Conservation (phyloP, 2,329 filamentous ascomycete species). For the Fusarium heterosporum region DNA sequence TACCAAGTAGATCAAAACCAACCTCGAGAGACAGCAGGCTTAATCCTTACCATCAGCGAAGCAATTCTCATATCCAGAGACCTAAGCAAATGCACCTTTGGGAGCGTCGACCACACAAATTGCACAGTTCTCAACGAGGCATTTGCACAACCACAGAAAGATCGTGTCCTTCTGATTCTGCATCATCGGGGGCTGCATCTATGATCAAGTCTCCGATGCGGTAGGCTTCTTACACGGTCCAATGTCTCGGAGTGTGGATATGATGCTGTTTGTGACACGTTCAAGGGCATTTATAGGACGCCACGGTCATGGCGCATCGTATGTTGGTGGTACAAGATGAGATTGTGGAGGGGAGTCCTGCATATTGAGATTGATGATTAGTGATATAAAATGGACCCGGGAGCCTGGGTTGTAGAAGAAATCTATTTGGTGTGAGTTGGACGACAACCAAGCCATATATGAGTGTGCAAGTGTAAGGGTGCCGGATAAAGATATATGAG, state of each 20-base stretch:
- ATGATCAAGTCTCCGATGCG: conserved; percentile 25
- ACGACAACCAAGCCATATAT: background rate
- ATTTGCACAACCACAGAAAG: conserved; percentile 33
- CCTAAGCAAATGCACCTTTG: conserved; percentile 62
- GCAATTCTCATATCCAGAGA: conserved; percentile 65
- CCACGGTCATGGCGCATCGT: conserved; percentile 25
- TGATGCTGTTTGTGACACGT: conserved; percentile 15
- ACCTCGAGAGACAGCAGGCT: conserved; percentile 56
- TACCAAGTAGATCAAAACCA: conserved; percentile 29
- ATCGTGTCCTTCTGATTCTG: conserved; percentile 31
- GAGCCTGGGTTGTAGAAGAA: conserved; percentile 21
- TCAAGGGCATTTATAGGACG: conserved; percentile 26
- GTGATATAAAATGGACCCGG: conserved; percentile 34
- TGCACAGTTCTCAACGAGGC: conserved; percentile 21
- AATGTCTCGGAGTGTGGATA: conserved; percentile 43
- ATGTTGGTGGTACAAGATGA: conserved; percentile 35
- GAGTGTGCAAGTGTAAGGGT: background rate
- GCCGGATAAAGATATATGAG: background rate
- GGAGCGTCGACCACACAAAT: conserved; percentile 63
- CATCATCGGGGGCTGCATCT: conserved; percentile 39
- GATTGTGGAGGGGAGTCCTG: background rate
- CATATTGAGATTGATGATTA: conserved; percentile 20
- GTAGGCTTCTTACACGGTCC: conserved; percentile 2
- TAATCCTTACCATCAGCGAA: conserved; percentile 69
- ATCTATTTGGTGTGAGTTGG: conserved; percentile 8